Percentiles rank a stretch among this genome's conserved stretches.
phyloP scores from a whole-genome alignment of 176 grass and related monocot species.

The Poa pratensis region DNA sequence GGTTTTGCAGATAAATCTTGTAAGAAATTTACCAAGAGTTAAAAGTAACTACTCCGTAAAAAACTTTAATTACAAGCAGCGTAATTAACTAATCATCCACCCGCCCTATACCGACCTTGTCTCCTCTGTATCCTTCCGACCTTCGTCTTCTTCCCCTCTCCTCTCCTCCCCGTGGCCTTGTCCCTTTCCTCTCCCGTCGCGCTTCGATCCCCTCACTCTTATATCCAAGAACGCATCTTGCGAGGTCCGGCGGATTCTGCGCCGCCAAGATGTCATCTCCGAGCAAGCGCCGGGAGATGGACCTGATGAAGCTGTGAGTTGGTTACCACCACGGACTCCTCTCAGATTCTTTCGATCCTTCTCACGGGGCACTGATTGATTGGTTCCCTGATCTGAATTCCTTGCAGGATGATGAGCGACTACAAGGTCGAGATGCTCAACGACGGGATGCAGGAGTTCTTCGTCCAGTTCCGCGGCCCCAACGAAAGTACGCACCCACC shows the following conservation, averaged over 20 bases:
- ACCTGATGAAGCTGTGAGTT: slow-evolving; percentile 96
- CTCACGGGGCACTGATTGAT: not conserved
- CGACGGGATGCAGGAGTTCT: slow-evolving; percentile 98
- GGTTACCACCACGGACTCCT: not conserved
- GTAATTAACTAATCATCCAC: not conserved
- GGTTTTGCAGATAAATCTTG: too few species aligned
- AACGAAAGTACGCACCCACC: slow-evolving; percentile 57
- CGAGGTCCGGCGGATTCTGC: not conserved
- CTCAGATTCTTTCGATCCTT: slow-evolving; percentile 10
- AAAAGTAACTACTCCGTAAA: too few species aligned
- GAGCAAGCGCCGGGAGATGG: slow-evolving; percentile 99
- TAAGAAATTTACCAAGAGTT: too few species aligned
- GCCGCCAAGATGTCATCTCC: slow-evolving; percentile 74
- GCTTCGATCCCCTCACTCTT: slow-evolving; percentile 28
- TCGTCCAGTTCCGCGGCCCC: slow-evolving; percentile 85
- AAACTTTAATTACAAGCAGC: too few species aligned
- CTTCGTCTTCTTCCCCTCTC: not conserved
- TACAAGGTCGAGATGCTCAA: slow-evolving; percentile 98
- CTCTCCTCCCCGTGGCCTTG: slow-evolving; percentile 2
- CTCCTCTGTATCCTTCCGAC: slow-evolving; percentile 5
- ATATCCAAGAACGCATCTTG: slow-evolving; percentile 23
- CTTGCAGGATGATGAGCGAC: slow-evolving; percentile 93
- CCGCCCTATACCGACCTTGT: not conserved
- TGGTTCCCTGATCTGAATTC: slow-evolving; percentile 23
- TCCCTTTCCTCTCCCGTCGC: slow-evolving; percentile 31